Evolutionary conservation across 1,284 basidiomycete genomes (phyloP).

Genomic region (Pterulicium gracile): DNA sequence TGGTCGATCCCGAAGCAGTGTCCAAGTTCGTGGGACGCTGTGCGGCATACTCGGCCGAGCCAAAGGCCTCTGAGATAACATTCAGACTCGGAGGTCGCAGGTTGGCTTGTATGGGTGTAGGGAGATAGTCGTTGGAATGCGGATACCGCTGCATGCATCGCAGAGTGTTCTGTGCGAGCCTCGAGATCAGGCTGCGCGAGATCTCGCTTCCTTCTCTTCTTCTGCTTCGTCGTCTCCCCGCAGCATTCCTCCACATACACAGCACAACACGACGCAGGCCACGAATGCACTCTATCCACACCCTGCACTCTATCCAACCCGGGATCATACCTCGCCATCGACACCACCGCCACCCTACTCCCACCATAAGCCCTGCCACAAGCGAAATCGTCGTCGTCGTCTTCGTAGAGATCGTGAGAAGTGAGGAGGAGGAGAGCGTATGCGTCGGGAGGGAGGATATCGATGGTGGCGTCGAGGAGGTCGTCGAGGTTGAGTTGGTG

Average conservation of each 20-base stretch:
- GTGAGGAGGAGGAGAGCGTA: conserved; percentile 23
- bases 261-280: conserved; percentile 23
- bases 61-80: conserved; percentile 16
- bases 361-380: conserved; percentile 26
- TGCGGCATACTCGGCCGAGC: conserved; percentile 21
- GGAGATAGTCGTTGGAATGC: conserved; percentile 12
- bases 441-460: conserved; percentile 20
- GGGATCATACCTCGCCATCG: conserved; percentile 22
- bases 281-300: conserved; percentile 19
- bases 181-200: neutral
- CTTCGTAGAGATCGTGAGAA: conserved; percentile 22
- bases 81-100: conserved; percentile 10
- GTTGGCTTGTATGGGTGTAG: conserved; percentile 2
- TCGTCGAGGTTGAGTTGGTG: conserved; percentile 24
- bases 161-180: neutral
- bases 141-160: conserved; percentile 9
- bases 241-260: conserved; percentile 14
- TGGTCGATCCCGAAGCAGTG: conserved; percentile 25
- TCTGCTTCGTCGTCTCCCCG: neutral
- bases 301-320: conserved; percentile 17
- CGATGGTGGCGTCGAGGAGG: conserved; percentile 23
- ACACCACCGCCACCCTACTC: conserved; percentile 24
- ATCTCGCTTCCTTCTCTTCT: neutral
- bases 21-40: conserved; percentile 24
- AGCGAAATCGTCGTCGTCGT: conserved; percentile 22